phyloP scores from a whole-genome alignment of 208 protist species.

The Trichomonas tenax region DNA sequence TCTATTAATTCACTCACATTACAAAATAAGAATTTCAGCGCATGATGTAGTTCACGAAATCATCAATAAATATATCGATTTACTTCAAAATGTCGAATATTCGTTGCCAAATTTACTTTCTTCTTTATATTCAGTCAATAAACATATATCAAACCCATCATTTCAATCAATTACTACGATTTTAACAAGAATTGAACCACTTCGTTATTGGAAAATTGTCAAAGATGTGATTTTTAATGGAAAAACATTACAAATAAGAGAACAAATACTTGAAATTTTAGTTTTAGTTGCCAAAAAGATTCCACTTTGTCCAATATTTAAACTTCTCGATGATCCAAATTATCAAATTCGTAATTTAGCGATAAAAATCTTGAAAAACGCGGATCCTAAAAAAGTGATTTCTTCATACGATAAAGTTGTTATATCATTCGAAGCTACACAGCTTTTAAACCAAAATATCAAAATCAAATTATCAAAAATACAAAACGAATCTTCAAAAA shows the following conservation, averaged over 20 bases:
- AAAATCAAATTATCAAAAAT: not conserved
- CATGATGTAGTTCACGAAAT: not conserved
- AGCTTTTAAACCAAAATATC: not conserved
- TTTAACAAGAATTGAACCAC: not conserved
- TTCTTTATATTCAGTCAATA: not conserved
- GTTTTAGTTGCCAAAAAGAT: not conserved
- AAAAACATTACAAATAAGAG: not conserved
- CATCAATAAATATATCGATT: not conserved
- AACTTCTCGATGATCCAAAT: not conserved
- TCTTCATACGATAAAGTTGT: not conserved
- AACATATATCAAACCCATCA: not conserved
- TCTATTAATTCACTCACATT: not conserved
- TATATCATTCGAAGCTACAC: not conserved
- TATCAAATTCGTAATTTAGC: not conserved
- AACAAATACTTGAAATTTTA: not conserved
- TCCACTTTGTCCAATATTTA: not conserved
- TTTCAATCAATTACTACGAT: not conserved
- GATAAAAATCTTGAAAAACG: not conserved
- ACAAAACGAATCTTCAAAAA: not conserved
- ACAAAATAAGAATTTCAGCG: not conserved
- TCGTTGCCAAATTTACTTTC: not conserved
- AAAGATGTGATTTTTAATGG: not conserved
- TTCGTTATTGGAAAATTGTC: not conserved
- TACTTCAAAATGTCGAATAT: not conserved
- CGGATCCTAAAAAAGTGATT: not conserved